Evolutionary conservation across 1,284 basidiomycete genomes (phyloP).

Genomic region (Boletus austroedulis): DNA sequence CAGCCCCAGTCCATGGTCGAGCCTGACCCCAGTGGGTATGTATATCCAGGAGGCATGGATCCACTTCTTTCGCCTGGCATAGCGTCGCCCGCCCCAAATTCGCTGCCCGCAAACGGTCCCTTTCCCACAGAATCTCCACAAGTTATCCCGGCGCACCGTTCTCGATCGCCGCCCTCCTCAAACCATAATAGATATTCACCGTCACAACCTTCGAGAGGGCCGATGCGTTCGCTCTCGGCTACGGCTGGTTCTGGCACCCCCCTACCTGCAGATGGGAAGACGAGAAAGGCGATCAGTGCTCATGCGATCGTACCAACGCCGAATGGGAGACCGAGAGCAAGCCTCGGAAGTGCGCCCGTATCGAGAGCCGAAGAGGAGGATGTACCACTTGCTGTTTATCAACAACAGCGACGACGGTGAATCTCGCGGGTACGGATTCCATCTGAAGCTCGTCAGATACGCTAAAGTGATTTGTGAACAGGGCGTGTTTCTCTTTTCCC

Average conservation of each 20-base stretch:
- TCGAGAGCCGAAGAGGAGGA: conserved; percentile 64
- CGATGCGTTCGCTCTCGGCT: conserved; percentile 66
- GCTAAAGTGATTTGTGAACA: conserved; percentile 14
- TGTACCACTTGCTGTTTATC: conserved; percentile 70
- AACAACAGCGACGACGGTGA: conserved; percentile 64
- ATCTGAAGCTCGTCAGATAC: neutral
- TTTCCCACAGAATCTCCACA: conserved; percentile 19
- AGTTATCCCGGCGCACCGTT: conserved; percentile 19
- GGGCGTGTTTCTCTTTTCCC: conserved; percentile 1
- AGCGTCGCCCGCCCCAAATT: conserved; percentile 13
- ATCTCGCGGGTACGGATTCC: conserved; percentile 14
- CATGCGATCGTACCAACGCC: conserved; percentile 48
- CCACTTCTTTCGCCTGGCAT: conserved; percentile 16
- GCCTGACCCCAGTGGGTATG: conserved; percentile 23
- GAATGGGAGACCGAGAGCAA: conserved; percentile 43
- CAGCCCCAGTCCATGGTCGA: conserved; percentile 26
- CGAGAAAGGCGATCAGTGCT: conserved; percentile 65
- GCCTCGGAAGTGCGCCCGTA: conserved; percentile 32
- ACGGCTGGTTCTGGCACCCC: conserved; percentile 48
- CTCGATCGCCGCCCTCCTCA: conserved; percentile 41
- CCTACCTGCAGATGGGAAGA: conserved; percentile 50
- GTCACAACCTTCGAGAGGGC: conserved; percentile 39
- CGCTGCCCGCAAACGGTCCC: conserved; percentile 19
- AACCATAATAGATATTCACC: conserved; percentile 41
- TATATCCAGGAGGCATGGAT: conserved; percentile 24